Evolutionary conservation across 192 early-diverging fungal species (phyloP), one percentile per base, ranked within the genome.

Genomic region (Linnemannia elongata): DNA sequence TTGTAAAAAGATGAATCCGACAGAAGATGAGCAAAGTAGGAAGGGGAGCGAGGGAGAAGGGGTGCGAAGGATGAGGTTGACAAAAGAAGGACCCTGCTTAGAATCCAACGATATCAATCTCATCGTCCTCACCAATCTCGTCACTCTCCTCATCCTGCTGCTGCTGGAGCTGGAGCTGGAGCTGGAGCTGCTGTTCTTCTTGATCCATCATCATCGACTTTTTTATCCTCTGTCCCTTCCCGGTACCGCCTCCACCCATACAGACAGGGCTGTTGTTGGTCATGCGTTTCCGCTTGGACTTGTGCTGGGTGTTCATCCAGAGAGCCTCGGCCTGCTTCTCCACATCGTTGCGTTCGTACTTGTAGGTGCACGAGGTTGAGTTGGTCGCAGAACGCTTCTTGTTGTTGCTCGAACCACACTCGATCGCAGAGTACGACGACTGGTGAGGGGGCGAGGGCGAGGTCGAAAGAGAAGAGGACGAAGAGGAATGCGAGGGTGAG

Each of bases 401-500:
- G 45, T 71, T 77, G 72, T 45, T 78, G 69, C 49, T 57, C 49
- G 69, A 52, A 3, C 72, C 79, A 47, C n/a, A 63, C 33, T 68
- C 75, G 12, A 27, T 81, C 47, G 74, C 42, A 71, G 35, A 41
- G 63, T 54, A 72, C 20, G 76, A 84, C 9, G 85, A 87, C 30
- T 79, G 80, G 42, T 87, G 85, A 52, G 79, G 79, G 1, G 84
- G 84, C 60, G 85, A 87, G 6, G 85, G 85, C 24, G 85, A 81
- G 13, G 35, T 30, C 27, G 60, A 66, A 33, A 30, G 60, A 27
- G 60, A 66, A 0, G 79, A 72, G 8, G 85, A 87, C 18, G 78
- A 76, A 2, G 60, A 77, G 1, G 79, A 87, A 15, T 87, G 74
- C 33, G 63, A 57, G 3, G 85, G 72, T 0, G 85, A 81, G 33